These are phyloP conservation scores for Chlamydomonas incerta DNA, from an alignment of 139 green algal genomes.

Conservation along the genomic window DNA sequence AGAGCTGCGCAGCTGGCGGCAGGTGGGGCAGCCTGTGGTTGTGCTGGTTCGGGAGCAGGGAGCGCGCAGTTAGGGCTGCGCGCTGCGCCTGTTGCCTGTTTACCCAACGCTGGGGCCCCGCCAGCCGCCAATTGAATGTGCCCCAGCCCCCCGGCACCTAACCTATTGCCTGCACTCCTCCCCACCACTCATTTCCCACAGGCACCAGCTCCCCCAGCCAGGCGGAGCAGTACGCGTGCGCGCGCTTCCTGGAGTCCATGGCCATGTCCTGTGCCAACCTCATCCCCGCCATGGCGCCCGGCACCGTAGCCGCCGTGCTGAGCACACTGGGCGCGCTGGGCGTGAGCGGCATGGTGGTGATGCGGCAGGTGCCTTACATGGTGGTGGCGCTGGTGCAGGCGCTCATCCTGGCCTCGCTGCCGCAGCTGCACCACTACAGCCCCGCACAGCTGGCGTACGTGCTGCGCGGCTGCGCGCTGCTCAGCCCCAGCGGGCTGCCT, in stretches of 20 bases:
- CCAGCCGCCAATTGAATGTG: no score
- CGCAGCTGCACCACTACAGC: conserved; percentile 19
- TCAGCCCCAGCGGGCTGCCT: conserved; percentile 24
- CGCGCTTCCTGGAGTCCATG: conserved; percentile 15
- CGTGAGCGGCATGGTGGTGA: background rate
- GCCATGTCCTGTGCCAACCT: conserved; percentile 11
- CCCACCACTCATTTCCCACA: background rate
- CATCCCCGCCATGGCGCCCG: conserved; percentile 8
- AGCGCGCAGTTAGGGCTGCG: no score
- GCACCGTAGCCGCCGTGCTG: conserved; percentile 10
- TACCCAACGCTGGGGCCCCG: no score
- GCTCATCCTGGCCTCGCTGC: conserved; percentile 33
- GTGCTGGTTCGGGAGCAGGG: no score
- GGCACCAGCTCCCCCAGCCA: background rate
- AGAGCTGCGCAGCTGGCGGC: conserved; percentile 10
- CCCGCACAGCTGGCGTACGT: conserved; percentile 17
- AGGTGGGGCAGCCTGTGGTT: background rate
- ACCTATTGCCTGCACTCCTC: background rate
- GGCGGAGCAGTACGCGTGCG: conserved; percentile 23
- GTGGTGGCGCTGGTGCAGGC: conserved; percentile 33
- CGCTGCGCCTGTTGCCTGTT: no score
- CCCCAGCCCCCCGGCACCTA: no score
- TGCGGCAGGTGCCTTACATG: conserved; percentile 19
- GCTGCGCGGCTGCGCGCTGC: conserved; percentile 27
- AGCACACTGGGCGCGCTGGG: conserved; percentile 30